A percentile compares a stretch with the other conserved stretches of the same genome.
Conservation (phyloP, 208 protist species). For the Balamuthia mandrillaris region DNA sequence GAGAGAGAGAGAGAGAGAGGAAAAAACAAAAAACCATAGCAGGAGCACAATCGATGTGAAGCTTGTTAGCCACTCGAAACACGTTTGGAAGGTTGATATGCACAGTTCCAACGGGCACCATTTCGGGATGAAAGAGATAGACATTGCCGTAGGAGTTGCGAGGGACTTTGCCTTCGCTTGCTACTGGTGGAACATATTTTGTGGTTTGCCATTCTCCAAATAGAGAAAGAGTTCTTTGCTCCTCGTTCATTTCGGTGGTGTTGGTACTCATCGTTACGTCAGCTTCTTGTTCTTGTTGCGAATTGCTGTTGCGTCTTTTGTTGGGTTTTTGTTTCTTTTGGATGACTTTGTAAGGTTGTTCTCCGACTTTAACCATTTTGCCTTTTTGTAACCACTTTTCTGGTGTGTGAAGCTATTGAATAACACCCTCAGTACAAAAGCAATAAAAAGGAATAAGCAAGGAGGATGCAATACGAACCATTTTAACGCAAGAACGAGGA, state of each 20-base stretch:
- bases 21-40: too few relatives aligned
- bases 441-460: not conserved
- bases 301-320: too few relatives aligned
- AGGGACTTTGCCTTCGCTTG: not conserved
- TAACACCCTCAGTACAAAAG: not conserved
- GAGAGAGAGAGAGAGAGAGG: too few relatives aligned
- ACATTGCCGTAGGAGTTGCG: not conserved
- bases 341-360: not conserved
- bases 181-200: not conserved
- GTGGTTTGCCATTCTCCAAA: not conserved
- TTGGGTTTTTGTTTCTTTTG: not conserved
- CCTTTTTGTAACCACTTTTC: slow-evolving; percentile 30
- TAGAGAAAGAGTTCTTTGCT: not conserved
- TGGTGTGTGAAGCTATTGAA: not conserved
- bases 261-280: too few relatives aligned
- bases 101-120: not conserved
- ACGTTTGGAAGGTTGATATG: not conserved
- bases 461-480: not conserved
- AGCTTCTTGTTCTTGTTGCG: too few relatives aligned
- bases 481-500: not conserved
- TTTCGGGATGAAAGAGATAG: not conserved
- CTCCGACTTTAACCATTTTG: not conserved
- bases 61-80: not conserved
- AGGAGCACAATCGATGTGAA: not conserved
- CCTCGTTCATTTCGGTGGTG: too few relatives aligned